phyloP scores from a whole-genome alignment of 1,139 yeast genomes.

The Candida albicans region DNA sequence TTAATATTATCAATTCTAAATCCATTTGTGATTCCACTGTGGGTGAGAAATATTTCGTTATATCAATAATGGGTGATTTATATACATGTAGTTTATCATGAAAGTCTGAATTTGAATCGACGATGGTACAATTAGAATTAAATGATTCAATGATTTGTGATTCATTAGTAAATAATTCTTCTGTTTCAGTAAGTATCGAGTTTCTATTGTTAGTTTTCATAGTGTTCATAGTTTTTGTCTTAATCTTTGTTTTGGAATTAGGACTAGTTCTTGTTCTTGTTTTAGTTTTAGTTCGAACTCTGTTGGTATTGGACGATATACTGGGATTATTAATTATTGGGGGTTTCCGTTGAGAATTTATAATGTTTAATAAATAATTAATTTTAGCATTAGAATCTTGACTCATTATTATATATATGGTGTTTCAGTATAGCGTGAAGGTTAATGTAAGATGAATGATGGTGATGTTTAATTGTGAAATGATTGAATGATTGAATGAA shows the following conservation, averaged over 20 bases:
- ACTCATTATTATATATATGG: no score
- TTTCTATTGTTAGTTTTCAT: no score
- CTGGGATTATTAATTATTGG: background rate
- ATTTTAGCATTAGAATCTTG: background rate
- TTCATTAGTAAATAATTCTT: slow-evolving; percentile 1
- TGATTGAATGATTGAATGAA: no score
- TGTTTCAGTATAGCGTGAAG: no score
- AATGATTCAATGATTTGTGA: slow-evolving; percentile 5
- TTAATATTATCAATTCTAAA: slow-evolving; percentile 35
- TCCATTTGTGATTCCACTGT: slow-evolving; percentile 44
- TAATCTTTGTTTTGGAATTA: no score
- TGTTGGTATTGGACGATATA: no score
- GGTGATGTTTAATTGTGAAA: no score
- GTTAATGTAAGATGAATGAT: background rate
- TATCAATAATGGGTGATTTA: slow-evolving; percentile 11
- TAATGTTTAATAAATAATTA: slow-evolving; percentile 10
- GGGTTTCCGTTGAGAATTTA: slow-evolving; percentile 5
- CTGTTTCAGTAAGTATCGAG: background rate
- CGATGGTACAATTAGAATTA: background rate
- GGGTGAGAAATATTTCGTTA: slow-evolving; percentile 22
- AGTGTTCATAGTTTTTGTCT: no score
- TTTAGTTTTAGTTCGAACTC: no score
- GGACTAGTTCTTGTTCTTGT: no score
- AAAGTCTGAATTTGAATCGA: no score
- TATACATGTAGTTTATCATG: background rate